phyloP scores from a whole-genome alignment of 2,329 filamentous ascomycete genomes.

The Pseudogymnoascus verrucosus region DNA sequence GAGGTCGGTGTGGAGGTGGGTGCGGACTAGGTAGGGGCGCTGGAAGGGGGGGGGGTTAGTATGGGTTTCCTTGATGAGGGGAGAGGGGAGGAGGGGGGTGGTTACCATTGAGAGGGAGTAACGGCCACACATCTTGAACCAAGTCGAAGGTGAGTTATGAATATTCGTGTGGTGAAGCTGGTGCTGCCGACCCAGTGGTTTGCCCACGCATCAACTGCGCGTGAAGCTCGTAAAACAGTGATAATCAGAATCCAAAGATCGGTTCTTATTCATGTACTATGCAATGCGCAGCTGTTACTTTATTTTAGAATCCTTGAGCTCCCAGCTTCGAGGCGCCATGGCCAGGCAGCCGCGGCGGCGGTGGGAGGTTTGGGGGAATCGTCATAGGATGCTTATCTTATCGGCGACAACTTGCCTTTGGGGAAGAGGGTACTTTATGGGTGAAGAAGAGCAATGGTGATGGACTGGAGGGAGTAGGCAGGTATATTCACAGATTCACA shows the following conservation, averaged over 20 bases:
- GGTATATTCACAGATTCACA: background rate
- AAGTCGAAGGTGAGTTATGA: background rate
- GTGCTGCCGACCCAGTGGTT: background rate
- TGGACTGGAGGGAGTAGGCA: background rate
- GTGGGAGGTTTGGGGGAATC: background rate
- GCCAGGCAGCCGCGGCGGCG: background rate
- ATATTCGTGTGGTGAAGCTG: background rate
- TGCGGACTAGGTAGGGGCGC: constrained; percentile 70
- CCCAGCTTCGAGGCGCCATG: background rate
- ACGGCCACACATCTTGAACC: constrained; percentile 27
- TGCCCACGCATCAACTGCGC: no score
- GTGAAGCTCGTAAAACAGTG: background rate
- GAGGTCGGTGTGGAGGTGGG: constrained; percentile 58
- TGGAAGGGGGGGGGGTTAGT: constrained; percentile 32
- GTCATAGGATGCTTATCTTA: background rate
- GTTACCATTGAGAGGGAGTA: constrained; percentile 26
- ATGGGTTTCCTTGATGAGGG: background rate
- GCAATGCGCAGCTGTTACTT: background rate
- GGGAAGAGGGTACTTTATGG: no score
- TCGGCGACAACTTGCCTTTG: background rate
- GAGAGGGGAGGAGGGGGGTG: background rate
- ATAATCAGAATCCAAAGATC: background rate
- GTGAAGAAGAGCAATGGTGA: background rate
- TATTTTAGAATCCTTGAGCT: background rate
- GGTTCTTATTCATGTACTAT: background rate